These are phyloP conservation scores for Mycena albidolilacea DNA, from an alignment of 768 basidiomycete genomes.

Conservation along the genomic window DNA sequence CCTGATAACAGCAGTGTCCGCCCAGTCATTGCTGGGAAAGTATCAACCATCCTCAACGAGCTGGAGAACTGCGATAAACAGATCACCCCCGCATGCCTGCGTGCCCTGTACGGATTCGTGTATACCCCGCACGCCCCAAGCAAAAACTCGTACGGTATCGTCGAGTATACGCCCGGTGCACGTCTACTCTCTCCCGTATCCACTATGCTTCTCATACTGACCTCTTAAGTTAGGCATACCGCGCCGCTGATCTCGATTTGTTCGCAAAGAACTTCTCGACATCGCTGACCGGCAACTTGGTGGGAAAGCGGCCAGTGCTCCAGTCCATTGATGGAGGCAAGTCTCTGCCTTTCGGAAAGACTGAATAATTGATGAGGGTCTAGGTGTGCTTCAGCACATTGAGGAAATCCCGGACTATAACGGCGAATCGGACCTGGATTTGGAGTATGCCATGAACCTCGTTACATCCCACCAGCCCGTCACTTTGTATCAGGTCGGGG, in stretches of 20 bases:
- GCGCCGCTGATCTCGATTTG: constrained; percentile 60
- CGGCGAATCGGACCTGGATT: constrained; percentile 72
- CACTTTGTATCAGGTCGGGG: constrained; percentile 63
- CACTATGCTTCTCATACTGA: too few species aligned
- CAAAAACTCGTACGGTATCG: constrained; percentile 58
- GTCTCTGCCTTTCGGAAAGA: background rate
- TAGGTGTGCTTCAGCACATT: constrained; percentile 61
- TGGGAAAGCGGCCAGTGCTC: constrained; percentile 51
- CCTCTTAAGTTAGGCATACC: constrained; percentile 51
- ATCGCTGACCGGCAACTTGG: constrained; percentile 23
- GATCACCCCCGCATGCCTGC: constrained; percentile 56
- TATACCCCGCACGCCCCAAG: constrained; percentile 47
- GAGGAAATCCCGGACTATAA: constrained; percentile 61
- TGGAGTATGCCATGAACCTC: constrained; percentile 69
- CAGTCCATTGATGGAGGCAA: constrained; percentile 61
- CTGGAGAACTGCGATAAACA: constrained; percentile 49
- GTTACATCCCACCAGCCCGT: constrained; percentile 56
- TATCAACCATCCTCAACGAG: constrained; percentile 39
- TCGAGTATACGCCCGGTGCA: constrained; percentile 62
- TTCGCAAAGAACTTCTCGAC: constrained; percentile 56
- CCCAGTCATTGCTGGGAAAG: constrained; percentile 44
- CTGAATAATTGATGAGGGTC: constrained; percentile 2
- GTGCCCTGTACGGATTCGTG: constrained; percentile 54
- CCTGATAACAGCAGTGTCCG: constrained; percentile 44
- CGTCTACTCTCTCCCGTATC: too few species aligned